Evolutionary conservation across 768 basidiomycete species (phyloP).

Genomic region (Filobasidium floriforme): DNA sequence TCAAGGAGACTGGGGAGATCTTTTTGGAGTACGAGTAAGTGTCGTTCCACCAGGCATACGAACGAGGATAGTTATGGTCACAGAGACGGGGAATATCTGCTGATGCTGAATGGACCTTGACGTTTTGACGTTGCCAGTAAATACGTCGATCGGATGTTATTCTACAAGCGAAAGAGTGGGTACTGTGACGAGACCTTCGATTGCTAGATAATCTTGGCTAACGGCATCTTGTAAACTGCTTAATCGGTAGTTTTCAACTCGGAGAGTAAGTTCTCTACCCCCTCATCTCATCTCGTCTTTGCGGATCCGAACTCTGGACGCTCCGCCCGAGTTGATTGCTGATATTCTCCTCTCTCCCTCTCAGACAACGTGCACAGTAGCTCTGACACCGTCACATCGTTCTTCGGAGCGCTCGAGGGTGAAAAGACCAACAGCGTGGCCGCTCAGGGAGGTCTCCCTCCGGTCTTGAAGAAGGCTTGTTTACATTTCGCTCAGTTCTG

Average conservation of each 20-base stretch:
- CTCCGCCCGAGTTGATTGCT: not conserved
- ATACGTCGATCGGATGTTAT: slow-evolving; percentile 15
- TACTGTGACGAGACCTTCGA: not conserved
- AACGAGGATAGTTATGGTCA: not conserved
- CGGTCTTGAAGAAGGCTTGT: slow-evolving; percentile 82
- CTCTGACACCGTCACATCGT: slow-evolving; percentile 86
- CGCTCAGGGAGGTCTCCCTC: slow-evolving; percentile 84
- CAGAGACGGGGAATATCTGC: not conserved
- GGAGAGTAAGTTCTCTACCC: slow-evolving; percentile 13
- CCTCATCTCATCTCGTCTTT: not conserved
- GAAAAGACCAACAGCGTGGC: slow-evolving; percentile 82
- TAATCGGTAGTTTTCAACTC: slow-evolving; percentile 14
- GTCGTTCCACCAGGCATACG: not conserved
- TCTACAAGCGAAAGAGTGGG: slow-evolving; percentile 12
- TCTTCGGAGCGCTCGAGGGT: slow-evolving; percentile 85
- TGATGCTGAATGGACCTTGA: not conserved
- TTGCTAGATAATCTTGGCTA: not conserved
- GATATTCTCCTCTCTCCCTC: too few species aligned
- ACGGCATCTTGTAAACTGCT: not conserved
- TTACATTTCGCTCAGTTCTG: slow-evolving; percentile 94
- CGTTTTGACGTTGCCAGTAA: not conserved
- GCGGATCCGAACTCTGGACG: not conserved
- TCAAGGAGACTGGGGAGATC: slow-evolving; percentile 22
- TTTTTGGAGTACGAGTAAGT: slow-evolving; percentile 23
- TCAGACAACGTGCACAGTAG: slow-evolving; percentile 52